phyloP scores from a whole-genome alignment of 805 yeast species.

The Saccharomyces paradoxus region DNA sequence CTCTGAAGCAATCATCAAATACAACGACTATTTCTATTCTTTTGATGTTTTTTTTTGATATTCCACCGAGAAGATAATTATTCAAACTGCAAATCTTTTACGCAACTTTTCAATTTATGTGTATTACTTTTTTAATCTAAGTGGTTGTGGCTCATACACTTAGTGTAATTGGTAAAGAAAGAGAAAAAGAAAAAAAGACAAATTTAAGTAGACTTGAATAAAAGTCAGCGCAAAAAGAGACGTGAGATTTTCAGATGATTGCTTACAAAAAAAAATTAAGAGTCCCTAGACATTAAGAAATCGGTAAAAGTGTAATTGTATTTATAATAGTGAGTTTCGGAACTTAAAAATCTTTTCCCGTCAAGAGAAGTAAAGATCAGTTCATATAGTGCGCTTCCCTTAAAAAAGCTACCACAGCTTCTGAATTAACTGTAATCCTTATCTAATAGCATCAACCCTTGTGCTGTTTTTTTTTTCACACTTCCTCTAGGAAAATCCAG shows the following conservation, averaged over 20 bases:
- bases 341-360: not conserved
- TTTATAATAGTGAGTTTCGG: not conserved
- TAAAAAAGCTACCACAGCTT: not conserved
- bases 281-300: not conserved
- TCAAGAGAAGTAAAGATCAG: not conserved
- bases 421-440: not conserved
- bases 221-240: not conserved
- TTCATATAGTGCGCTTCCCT: not conserved
- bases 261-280: not conserved
- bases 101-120: not conserved
- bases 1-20: slow-evolving; percentile 3
- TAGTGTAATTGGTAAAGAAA: not conserved
- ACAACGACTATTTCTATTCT: not conserved
- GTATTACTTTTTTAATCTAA: not conserved
- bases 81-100: not conserved
- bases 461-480: not conserved
- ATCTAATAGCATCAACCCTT: not conserved
- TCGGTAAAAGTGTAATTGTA: not conserved
- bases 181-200: not conserved
- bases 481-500: not conserved
- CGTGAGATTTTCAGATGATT: not conserved
- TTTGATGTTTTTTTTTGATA: not conserved
- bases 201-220: not conserved
- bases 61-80: not conserved
- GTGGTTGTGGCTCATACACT: not conserved